Evolutionary conservation across 768 basidiomycete species (phyloP), one percentile per base, ranked within the genome.

Genomic region (Calvatia gigantea): DNA sequence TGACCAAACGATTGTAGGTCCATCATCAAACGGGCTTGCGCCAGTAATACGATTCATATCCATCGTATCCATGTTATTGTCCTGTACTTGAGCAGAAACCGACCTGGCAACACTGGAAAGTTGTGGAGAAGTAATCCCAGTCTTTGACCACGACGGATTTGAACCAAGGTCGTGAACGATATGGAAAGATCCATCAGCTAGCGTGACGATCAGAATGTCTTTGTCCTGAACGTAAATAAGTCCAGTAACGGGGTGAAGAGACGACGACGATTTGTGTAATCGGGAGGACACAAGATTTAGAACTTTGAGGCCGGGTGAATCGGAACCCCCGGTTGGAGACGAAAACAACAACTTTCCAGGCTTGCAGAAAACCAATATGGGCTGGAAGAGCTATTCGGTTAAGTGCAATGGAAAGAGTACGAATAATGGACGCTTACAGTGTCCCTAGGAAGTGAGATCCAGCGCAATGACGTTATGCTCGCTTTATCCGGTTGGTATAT

Each of bases 101-200:
- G 67, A 66, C 38, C 87, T 80, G 23, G 76, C 76, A 6, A 66
- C 67, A n/a, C 64, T 65, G 45, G 86, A 86, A 38, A 88, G 69
- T 17, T 59, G 70, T 58, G 73, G 66, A 31, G 75, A 75, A 1
- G 72, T 73, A 25, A 77, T 57, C 9, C 51, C 49, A 51, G 50
- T 62, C 28, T 65, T 59, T 32, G 57, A 58, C 43, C 58, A 33
- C 17, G 57, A 53, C 5, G 84, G 87, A 25, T 76, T 70, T 5
- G 57, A 60, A 21, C 80, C 78, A 27, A 90, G 19, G 50, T 74
- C 67, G 61, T 81, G 75, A 52, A 91, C 65, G 46, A 77, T 78
- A 63, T 88, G 83, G 62, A 89, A 77, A 7, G 87, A 84, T 0
- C 90, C 91, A 60, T 93, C 90, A 33, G 78, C 75, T 15, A 91